A percentile compares a stretch with the other conserved stretches of the same genome.
phyloP scores from a whole-genome alignment of 2,329 filamentous ascomycete species.

The Ophiostoma himal-ulmi region DNA sequence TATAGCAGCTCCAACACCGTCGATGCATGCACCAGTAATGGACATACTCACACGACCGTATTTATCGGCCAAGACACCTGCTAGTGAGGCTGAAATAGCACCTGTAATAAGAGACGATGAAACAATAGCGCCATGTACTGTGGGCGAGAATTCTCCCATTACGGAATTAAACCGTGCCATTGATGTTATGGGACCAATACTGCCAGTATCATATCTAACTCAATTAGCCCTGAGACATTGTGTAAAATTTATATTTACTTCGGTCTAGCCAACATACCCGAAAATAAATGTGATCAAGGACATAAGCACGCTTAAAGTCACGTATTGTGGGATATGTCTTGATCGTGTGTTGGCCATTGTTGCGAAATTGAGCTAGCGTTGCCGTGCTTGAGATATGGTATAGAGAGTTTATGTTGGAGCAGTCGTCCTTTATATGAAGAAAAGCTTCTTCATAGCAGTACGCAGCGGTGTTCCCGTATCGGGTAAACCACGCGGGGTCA shows the following conservation, averaged over 20 bases:
- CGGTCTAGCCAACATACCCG: not conserved
- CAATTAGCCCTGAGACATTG: not conserved
- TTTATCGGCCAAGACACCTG: conserved; percentile 9
- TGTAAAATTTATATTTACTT: not conserved
- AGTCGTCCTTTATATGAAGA: not conserved
- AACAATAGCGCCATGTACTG: conserved; percentile 11
- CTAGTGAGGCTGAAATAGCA: conserved; percentile 6
- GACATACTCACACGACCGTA: conserved; percentile 9
- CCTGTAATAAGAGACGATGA: conserved; percentile 7
- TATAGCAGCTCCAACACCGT: conserved; percentile 1
- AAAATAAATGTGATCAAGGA: not conserved
- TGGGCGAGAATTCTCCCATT: not conserved
- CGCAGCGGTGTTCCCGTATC: conserved; percentile 4
- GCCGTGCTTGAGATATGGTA: not conserved
- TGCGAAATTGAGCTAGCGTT: not conserved
- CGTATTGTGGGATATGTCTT: not conserved
- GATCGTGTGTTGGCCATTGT: not conserved
- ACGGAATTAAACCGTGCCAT: not conserved
- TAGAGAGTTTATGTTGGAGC: not conserved
- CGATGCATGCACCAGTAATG: conserved; percentile 1
- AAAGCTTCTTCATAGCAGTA: not conserved
- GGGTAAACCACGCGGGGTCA: conserved; percentile 3
- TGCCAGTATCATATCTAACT: conserved; percentile 1
- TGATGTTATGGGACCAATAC: conserved; percentile 11
- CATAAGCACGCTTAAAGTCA: not conserved